Percentiles rank a stretch among this genome's conserved stretches.
phyloP scores from a whole-genome alignment of 2,329 filamentous ascomycete species.

The Trichophyton mentagrophytes region DNA sequence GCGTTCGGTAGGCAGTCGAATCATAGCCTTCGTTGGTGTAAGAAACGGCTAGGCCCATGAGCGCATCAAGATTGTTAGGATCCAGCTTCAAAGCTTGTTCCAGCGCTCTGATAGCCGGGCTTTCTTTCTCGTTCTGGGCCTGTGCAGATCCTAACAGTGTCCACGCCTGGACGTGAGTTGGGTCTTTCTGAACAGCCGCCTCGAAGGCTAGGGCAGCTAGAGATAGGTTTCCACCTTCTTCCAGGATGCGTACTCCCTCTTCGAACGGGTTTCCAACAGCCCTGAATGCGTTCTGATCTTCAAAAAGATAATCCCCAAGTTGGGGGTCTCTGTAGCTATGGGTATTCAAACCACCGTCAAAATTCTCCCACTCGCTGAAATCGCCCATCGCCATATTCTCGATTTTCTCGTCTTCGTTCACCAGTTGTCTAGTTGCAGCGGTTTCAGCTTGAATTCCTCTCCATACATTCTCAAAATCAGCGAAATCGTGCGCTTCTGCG shows the following conservation, averaged over 20 bases:
- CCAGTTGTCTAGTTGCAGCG: conserved; percentile 43
- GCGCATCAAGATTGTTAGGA: conserved; percentile 68
- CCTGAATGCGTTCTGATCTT: conserved; percentile 83
- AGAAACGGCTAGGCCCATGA: conserved; percentile 91
- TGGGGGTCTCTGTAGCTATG: conserved; percentile 62
- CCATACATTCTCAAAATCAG: conserved; percentile 75
- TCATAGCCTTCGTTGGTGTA: conserved; percentile 99
- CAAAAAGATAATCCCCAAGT: conserved; percentile 84
- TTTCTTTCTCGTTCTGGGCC: conserved; percentile 97
- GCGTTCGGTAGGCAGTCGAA: conserved; percentile 84
- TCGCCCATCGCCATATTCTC: conserved; percentile 51
- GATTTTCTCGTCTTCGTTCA: conserved; percentile 48
- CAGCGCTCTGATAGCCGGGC: conserved; percentile 82
- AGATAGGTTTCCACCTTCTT: conserved; percentile 84
- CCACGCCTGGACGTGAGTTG: conserved; percentile 84
- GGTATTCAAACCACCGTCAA: conserved; percentile 52
- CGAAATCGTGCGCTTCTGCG: conserved; percentile 53
- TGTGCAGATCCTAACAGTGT: conserved; percentile 82
- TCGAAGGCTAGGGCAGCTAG: conserved; percentile 90
- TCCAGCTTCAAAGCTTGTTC: conserved; percentile 85
- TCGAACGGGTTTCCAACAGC: conserved; percentile 74
- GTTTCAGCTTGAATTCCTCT: conserved; percentile 36
- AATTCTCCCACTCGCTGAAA: conserved; percentile 65
- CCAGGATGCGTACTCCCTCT: conserved; percentile 85
- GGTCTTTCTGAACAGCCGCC: conserved; percentile 81